Base-by-base conservation (phyloP, 1,284 basidiomycete genomes). In the Phellinidium pouzarii region DNA sequence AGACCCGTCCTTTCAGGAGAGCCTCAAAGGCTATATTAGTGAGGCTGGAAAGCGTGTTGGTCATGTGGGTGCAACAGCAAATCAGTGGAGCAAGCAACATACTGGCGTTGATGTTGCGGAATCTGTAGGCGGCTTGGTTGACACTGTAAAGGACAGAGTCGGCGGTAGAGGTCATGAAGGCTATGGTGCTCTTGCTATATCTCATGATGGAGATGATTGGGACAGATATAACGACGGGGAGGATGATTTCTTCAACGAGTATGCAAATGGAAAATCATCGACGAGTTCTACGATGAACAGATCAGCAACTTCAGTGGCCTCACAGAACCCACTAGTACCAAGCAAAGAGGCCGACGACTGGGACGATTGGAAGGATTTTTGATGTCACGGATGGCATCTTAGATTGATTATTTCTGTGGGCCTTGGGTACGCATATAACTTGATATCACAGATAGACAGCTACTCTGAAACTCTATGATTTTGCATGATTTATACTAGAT, bases 101-200 rank as follows among this genome's bases (percentile, higher is more conserved):
- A 72, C 90, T 46, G 89, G 90, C 12, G 82, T 91, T 1, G 87
- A 92, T 65, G 87, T 91, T 14, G 88, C 78, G 27, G 80, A 78
- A 60, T 79, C 76, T 31, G 79, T 90, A 23, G 78, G 76, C 14
- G 79, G 77, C 2, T 26, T 53, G n/a, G 36, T 45, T 11, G 55
- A 57, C 44, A 57, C 31, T 8, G 55, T 57, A 41, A 57, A 47
- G 29, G 48, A 45, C 11, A 49, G 42, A 41, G 55, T 53, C 12
- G 54, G 19, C n/a, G 54, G 48, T 4, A 25, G 38, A 11, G 55
- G 52, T 11, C 26, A 53, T 36, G 55, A 57, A 37, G 55, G 55
- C 7, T 57, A 57, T 25, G 55, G 55, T 11, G 55, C 55, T 11
- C 44, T 57, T 29, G 48, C 51, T 7, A 53, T 42, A 5, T 49